Base-by-base conservation (phyloP, 768 basidiomycete genomes). In the Hirschioporus abietinus region DNA sequence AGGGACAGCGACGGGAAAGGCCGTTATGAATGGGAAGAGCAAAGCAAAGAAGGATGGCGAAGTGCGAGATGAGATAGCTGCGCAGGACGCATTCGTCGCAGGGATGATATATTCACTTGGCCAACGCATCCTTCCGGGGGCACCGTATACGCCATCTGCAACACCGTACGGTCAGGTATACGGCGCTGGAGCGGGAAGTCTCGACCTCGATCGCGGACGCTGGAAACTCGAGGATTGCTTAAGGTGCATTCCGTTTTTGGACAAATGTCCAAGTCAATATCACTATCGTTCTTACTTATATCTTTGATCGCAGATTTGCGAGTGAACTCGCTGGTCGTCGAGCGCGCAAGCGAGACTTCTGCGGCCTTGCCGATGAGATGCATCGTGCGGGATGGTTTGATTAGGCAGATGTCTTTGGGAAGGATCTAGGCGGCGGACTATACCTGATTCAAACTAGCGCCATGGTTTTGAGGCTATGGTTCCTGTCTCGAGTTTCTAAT, bases 61-160 rank as follows among this genome's bases (percentile, higher is more conserved):
- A 26, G 76, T 84, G 1, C 78, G 87, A 8, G 92, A 92, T 71
- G 91, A 93, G 70, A 84, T 88, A 10, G 91, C 91, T 0, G 88
- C 89, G 1, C 89, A 93, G 70, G 88, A 91, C 66, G 92, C 91
- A 2, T 93, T 93, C 70, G 84, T 92, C n/a, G 88, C 90, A 0
- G 93, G 92, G 8, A 93, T 95, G 91, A 90, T 95, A 65, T 94
- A 86, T 75, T 86, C 92, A 0, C 73, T 95, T 70, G 92, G 88
- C 65, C 78, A 91, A 70, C 81, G 86, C 60, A 77, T 92, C 64
- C 77, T 88, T 61, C 92, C 92, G 35, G 91, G 93, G 0, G 76
- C 84, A 9, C 93, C 91, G n/a, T 94, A 91, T 75, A 87, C 86
- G 9, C 90, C 88, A 26, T 81, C 81, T 0, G 76, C 81, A 25